Evolutionary conservation across 2,329 filamentous ascomycete species (phyloP), one percentile per base, ranked within the genome.

Genomic region (Scopulariopsis brevicaulis): DNA sequence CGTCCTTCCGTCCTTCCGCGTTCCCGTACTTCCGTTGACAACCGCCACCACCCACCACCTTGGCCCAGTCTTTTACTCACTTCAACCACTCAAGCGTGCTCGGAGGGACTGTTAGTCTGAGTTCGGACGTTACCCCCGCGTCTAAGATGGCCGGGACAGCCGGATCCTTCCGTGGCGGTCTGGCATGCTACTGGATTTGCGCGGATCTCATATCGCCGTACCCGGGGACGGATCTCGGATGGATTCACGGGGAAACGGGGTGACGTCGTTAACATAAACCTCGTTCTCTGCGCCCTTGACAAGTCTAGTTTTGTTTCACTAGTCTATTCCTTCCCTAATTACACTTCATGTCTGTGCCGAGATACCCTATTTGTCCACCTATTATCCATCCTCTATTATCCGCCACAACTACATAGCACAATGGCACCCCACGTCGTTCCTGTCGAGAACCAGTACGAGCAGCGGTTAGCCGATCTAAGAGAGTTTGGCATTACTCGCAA

Each of bases 401-500:
- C 24, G 20, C 24, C 14, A 43, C n/a, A 54, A 53, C 28, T 32
- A 32, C 28, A 32, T 32, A 54, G 48, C 18, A 63, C 52, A 24
- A 77, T 77, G 74, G 75, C 74, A 60, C 74, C 74, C 40, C 74
- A 76, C 64, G 73, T 72, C 10, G 62, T 75, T 62, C 0, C 14
- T 14, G 18, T 46, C 40, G 5, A 46, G 40, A 15, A 8, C 15
- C 15, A 2, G 11, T 14, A 46, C 14, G 18, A 46, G 18, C 15
- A 18, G 2, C 40, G 14, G 7, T n/a, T n/a, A 18, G 58, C 66
- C 12, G 67, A 72, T 53, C 61, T 75, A 20, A 61, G 63, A 34
- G 67, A 69, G 52, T 77, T 71, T 54, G 66, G 66, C 24, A 66
- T 78, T 28, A 72, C 74, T 2, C 68, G 76, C 24, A 82, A 89